Conservation (phyloP, 2,329 filamentous ascomycete genomes). For the Fusarium protoensiforme region DNA sequence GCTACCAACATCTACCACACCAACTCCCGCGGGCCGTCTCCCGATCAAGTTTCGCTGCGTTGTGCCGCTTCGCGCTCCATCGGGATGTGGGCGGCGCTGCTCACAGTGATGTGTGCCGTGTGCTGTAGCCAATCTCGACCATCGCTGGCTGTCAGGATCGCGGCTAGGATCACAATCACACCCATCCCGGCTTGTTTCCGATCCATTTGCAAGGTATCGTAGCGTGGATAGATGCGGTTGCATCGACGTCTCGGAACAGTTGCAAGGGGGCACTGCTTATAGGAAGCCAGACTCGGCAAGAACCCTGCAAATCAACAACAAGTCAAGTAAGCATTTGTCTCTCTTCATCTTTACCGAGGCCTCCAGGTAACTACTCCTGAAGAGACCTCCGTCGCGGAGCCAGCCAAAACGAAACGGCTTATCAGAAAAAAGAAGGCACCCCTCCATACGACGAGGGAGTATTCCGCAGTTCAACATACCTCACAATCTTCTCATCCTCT, state of each 20-base stretch:
- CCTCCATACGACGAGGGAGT: conserved; percentile 38
- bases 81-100: conserved; percentile 4
- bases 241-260: conserved; percentile 18
- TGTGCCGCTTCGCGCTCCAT: conserved; percentile 9
- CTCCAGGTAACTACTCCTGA: conserved; percentile 10
- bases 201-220: conserved; percentile 12
- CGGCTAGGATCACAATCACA: conserved; percentile 4
- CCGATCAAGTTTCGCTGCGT: conserved; percentile 11
- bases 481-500: conserved; percentile 99
- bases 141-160: conserved; percentile 10
- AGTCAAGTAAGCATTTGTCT: conserved; percentile 35
- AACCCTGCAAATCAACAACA: conserved; percentile 57
- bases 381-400: conserved; percentile 6
- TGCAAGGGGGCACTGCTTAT: conserved; percentile 47
- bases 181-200: conserved; percentile 10
- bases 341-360: conserved; percentile 16
- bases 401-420: conserved; percentile 8
- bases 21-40: conserved; percentile 22
- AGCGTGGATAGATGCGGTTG: conserved; percentile 8
- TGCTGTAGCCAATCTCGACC: conserved; percentile 10
- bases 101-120: conserved; percentile 8
- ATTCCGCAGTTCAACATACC: conserved; percentile 68
- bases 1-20: conserved; percentile 25
- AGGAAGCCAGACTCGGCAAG: conserved; percentile 71
- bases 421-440: conserved; percentile 35